A percentile compares a stretch with the other conserved stretches of the same genome.
These are phyloP conservation scores for Beta vulgaris DNA, from an alignment of 148 eudicot genomes.

Conservation along the genomic window DNA sequence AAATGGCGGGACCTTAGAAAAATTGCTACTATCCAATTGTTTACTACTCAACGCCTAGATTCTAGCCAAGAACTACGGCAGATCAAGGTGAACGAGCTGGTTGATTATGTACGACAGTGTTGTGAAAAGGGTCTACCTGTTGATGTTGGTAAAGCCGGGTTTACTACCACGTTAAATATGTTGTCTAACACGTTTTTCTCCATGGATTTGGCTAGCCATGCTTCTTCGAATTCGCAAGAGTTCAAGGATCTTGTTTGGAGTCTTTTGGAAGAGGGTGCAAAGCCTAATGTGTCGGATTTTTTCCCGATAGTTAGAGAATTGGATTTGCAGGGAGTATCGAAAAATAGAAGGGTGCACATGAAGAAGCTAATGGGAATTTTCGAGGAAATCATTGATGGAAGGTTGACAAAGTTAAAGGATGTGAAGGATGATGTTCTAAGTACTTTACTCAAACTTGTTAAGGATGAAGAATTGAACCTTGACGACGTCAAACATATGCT, in stretches of 20 bases:
- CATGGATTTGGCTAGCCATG: conserved; percentile 17
- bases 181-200: conserved; percentile 30
- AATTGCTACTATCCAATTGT: conserved; percentile 23
- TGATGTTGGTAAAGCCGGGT: conserved; percentile 31
- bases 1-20: conserved; percentile 27
- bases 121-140: conserved; percentile 7
- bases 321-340: conserved; percentile 28
- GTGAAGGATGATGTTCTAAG: conserved; percentile 14
- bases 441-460: conserved; percentile 15
- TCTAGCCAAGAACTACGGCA: conserved; percentile 21
- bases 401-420: not conserved
- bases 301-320: conserved; percentile 17
- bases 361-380: conserved; percentile 11
- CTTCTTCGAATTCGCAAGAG: conserved; percentile 13
- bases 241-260: conserved; percentile 23
- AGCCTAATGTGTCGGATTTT: conserved; percentile 32
- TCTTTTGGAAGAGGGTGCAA: conserved; percentile 15
- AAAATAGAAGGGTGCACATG: not conserved
- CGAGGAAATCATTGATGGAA: conserved; percentile 26
- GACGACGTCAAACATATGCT: conserved; percentile 34
- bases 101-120: conserved; percentile 3
- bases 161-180: conserved; percentile 24
- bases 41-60: conserved; percentile 18
- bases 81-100: conserved; percentile 22
- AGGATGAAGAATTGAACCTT: conserved; percentile 24